Conservation (phyloP, 352 stramenopile species). For the Pythium phragmitis region DNA sequence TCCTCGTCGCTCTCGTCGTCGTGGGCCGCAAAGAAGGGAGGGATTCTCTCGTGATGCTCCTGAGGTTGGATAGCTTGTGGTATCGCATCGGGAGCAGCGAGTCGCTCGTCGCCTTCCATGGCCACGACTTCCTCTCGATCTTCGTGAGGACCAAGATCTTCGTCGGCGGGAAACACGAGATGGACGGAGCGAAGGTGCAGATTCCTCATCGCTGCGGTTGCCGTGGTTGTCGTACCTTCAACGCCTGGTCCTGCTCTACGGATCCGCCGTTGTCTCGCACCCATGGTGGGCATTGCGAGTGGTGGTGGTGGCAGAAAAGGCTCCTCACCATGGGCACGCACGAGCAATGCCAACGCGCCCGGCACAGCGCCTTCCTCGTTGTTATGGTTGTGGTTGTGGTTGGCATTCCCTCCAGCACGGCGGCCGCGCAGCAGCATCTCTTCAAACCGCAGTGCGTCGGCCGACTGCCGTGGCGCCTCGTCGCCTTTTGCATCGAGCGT, state of each 20-base stretch:
- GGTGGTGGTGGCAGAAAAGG: not conserved
- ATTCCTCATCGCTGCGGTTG: not conserved
- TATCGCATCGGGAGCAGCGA: not conserved
- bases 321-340: not conserved
- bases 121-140: not conserved
- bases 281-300: not conserved
- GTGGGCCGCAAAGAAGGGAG: not conserved
- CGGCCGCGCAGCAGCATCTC: constrained; percentile 2
- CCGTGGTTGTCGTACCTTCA: not conserved
- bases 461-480: constrained; percentile 18
- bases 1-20: constrained; percentile 24
- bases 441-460: constrained; percentile 12
- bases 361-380: not conserved
- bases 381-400: constrained; percentile 10
- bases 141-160: constrained; percentile 1
- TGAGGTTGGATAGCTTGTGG: not conserved
- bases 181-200: constrained; percentile 21
- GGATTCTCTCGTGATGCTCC: not conserved
- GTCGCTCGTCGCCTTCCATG: not conserved
- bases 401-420: not conserved
- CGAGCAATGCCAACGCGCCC: constrained; percentile 4
- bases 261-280: not conserved
- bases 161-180: constrained; percentile 21
- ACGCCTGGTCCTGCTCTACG: not conserved
- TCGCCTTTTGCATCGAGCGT: constrained; percentile 17